A percentile compares a stretch with the other conserved stretches of the same genome.
Conservation (phyloP, 805 yeast species). For the Lipomyces anomalus region DNA sequence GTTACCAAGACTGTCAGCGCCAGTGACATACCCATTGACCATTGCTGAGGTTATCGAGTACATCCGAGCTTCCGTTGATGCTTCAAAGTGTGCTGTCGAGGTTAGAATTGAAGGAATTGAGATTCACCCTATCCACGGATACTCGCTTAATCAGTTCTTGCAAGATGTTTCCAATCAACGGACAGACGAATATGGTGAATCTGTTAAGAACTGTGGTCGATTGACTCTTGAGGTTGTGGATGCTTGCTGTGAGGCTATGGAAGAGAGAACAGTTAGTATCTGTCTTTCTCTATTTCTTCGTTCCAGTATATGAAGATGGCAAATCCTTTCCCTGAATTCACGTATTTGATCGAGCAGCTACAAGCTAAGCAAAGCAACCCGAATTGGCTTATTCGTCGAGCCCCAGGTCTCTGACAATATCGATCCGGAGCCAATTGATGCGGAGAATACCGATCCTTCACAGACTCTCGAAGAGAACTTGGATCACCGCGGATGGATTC, state of each 20-base stretch:
- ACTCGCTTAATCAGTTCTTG: conserved; percentile 44
- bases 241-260: conserved; percentile 46
- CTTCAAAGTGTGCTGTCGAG: conserved; percentile 48
- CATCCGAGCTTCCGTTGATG: conserved; percentile 44
- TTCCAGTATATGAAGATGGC: conserved; percentile 31
- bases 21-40: conserved; percentile 11
- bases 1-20: conserved; percentile 33
- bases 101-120: conserved; percentile 62
- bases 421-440: conserved; percentile 12
- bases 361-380: conserved; percentile 33
- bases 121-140: conserved; percentile 61
- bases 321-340: conserved; percentile 38
- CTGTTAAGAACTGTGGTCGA: conserved; percentile 49
- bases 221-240: conserved; percentile 50
- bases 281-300: conserved; percentile 38
- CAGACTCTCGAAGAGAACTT: conserved; percentile 17
- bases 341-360: conserved; percentile 40
- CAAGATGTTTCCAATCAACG: conserved; percentile 44
- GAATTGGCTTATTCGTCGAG: conserved; percentile 43
- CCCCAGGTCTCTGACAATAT: conserved; percentile 37
- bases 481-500: conserved; percentile 26
- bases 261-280: conserved; percentile 38
- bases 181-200: conserved; percentile 58
- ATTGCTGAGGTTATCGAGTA: conserved; percentile 42
- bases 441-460: conserved; percentile 10